Conservation (phyloP, 768 basidiomycete species). For the Mycena galopus region DNA sequence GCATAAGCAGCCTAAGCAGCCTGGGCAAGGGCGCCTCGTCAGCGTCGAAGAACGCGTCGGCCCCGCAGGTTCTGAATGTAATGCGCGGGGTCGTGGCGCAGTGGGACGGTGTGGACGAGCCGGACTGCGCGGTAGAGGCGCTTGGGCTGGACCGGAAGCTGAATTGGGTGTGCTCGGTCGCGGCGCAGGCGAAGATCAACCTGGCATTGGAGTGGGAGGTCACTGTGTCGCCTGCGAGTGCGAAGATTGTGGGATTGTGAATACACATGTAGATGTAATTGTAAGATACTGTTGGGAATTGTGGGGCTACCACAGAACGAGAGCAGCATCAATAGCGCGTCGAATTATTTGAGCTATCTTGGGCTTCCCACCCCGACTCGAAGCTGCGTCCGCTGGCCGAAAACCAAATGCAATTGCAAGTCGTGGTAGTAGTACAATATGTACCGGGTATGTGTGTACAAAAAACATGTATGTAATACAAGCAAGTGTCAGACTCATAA, state of each 20-base stretch:
- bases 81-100: constrained; percentile 39
- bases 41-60: constrained; percentile 1
- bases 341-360: no score
- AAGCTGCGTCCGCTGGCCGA: no score
- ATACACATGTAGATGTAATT: not conserved
- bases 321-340: no score
- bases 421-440: no score
- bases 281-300: no score
- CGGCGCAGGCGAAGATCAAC: constrained; percentile 47
- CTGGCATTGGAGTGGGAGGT: constrained; percentile 53
- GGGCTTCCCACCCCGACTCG: no score
- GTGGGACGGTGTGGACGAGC: constrained; percentile 45
- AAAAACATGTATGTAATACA: no score
- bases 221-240: constrained; percentile 41
- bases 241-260: constrained; percentile 38
- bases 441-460: no score
- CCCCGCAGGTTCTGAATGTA: constrained; percentile 31
- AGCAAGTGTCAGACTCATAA: no score
- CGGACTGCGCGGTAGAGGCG: constrained; percentile 31
- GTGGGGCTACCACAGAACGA: no score
- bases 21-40: no score
- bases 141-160: constrained; percentile 52
- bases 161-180: constrained; percentile 50
- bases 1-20: constrained; percentile 17
- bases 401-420: no score